phyloP scores from a whole-genome alignment of 352 stramenopile genomes.

The Thalassiosira oceanica region DNA sequence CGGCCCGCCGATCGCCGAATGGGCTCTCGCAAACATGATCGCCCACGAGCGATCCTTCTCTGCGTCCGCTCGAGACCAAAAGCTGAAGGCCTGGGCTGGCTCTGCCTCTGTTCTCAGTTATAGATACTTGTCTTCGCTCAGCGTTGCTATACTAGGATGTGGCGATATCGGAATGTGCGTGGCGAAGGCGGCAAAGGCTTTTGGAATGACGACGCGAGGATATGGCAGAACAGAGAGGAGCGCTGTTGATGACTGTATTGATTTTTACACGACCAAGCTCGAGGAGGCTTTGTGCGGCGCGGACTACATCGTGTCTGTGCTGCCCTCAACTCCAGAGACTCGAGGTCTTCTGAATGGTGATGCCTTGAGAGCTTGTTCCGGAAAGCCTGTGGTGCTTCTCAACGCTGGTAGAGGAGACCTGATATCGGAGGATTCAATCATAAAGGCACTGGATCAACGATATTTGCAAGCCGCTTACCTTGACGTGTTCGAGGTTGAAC shows the following conservation, averaged over 20 bases:
- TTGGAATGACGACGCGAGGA: constrained; percentile 52
- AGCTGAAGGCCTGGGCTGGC: constrained; percentile 35
- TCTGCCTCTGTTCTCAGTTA: constrained; percentile 33
- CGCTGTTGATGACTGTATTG: constrained; percentile 8
- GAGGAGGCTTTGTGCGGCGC: constrained; percentile 22
- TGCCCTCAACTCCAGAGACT: constrained; percentile 83
- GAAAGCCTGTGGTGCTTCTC: constrained; percentile 81
- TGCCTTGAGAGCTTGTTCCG: constrained; percentile 49
- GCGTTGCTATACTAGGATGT: constrained; percentile 44
- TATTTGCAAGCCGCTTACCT: constrained; percentile 70
- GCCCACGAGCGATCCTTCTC: constrained; percentile 48
- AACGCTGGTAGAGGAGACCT: constrained; percentile 87
- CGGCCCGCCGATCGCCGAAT: constrained; percentile 56
- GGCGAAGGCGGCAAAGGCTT: constrained; percentile 29
- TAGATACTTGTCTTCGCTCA: constrained; percentile 52
- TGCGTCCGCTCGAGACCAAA: constrained; percentile 34
- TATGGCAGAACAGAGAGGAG: constrained; percentile 23
- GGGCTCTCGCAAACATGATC: constrained; percentile 54
- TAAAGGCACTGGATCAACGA: constrained; percentile 76
- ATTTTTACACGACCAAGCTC: constrained; percentile 45
- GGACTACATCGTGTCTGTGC: constrained; percentile 85
- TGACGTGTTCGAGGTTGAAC: constrained; percentile 69
- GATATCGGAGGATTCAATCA: constrained; percentile 72
- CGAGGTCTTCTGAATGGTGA: constrained; percentile 73
- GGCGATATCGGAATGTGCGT: constrained; percentile 62